A percentile compares a stretch with the other conserved stretches of the same genome.
These are phyloP conservation scores for Ciborinia camelliae DNA, from an alignment of 2,329 filamentous ascomycete species.

Conservation along the genomic window DNA sequence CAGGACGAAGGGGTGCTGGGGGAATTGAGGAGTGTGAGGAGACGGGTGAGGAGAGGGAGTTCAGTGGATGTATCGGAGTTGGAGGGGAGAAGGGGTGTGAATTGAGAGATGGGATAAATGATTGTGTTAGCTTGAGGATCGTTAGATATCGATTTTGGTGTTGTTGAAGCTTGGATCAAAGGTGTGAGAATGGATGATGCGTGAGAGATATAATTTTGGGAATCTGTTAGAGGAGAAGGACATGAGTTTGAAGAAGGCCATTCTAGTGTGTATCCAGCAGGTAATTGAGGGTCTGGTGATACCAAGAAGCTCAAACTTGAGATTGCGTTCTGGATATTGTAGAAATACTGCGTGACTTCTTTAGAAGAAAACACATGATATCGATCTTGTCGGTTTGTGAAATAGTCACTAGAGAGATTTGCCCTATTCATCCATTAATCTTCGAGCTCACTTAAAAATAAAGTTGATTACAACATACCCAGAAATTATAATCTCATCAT, in stretches of 20 bases:
- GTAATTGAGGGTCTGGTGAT: conserved; percentile 53
- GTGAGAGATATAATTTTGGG: conserved; percentile 63
- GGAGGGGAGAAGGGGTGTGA: conserved; percentile 77
- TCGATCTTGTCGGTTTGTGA: conserved; percentile 90
- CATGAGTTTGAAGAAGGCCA: conserved; percentile 77
- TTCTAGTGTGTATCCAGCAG: conserved; percentile 56
- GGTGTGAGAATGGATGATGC: conserved; percentile 65
- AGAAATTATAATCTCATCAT: conserved; percentile 93
- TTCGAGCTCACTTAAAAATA: not conserved
- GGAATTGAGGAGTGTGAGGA: conserved; percentile 65
- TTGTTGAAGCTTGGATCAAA: conserved; percentile 51
- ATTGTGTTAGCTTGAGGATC: conserved; percentile 54
- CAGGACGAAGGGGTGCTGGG: conserved; percentile 71
- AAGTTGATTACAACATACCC: conserved; percentile 52
- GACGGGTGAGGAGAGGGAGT: conserved; percentile 71
- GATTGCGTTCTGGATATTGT: conserved; percentile 70
- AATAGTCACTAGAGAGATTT: conserved; percentile 91
- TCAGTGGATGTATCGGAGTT: conserved; percentile 81
- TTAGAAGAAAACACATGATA: conserved; percentile 87
- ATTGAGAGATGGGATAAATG: conserved; percentile 82
- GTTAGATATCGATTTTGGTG: not conserved
- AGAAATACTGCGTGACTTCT: conserved; percentile 79
- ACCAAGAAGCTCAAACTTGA: conserved; percentile 80
- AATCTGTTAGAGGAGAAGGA: conserved; percentile 69
- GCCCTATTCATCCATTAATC: conserved; percentile 48